Evolutionary conservation across 2,329 filamentous ascomycete species (phyloP), one percentile per base, ranked within the genome.

Genomic region (Ophiostoma tasmaniense): DNA sequence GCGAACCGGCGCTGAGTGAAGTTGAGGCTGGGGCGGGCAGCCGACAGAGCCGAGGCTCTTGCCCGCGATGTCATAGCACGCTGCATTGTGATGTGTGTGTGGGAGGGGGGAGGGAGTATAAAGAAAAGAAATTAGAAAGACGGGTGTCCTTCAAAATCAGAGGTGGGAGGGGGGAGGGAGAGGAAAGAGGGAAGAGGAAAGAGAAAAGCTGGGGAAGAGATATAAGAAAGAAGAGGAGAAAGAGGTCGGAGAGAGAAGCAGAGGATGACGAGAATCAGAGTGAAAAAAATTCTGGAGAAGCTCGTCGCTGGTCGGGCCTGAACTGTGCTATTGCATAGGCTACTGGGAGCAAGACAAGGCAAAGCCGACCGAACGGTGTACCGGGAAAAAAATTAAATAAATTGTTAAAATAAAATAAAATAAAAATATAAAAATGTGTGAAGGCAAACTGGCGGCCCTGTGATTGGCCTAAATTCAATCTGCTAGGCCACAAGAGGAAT

Each of bases 1-100:
- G 94, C 92, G 80, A 96, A 99, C 79, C 95, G 88, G 80, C 96
- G 88, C 84, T 98, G 94, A 81, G 96, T 92, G 68, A 72, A 65
- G 75, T 92, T 84, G 76, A 92, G 80, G 75, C 87, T 85, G 76
- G 86, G 81, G 42, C 89, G 87, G 79, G 89, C 84, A 78, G 86
- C 87, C 73, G 88, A 90, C 76, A 94, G 88, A 84, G 89, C 88
- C 75, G 92, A 91, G 79, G 92, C 89, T 84, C 92, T 86, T 77
- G 90, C 84, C 79, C 87, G 85, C 76, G 91, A 92, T 79, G 91
- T 88, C 78, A 99, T 87, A 82, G 93, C 93, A 82, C 95, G 92
- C 87, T 99, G 95, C 95, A 99, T 99, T 79, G 81, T 91, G 64
- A 45, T 42, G 39, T 75, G 67, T 67, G 73, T 76, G 69, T 74